A percentile compares a stretch with the other conserved stretches of the same genome.
These are phyloP conservation scores for Fusarium continuum DNA, from an alignment of 2,329 filamentous ascomycete genomes.

Conservation along the genomic window DNA sequence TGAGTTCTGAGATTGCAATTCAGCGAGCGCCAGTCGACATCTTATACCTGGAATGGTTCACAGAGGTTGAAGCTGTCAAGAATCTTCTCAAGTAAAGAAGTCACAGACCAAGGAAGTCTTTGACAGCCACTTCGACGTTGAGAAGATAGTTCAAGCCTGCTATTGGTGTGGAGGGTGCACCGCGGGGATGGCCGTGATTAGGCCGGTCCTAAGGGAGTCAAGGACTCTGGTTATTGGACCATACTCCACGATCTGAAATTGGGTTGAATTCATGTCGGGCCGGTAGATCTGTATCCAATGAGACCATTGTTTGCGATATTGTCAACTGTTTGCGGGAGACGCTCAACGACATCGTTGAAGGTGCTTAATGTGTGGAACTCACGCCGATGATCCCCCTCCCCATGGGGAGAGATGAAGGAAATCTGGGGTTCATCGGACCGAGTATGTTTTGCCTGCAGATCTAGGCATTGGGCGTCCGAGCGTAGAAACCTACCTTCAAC, in stretches of 20 bases:
- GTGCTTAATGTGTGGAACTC: not conserved
- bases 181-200: slow-evolving; percentile 9
- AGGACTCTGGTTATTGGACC: not conserved
- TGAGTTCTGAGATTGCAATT: not conserved
- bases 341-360: not conserved
- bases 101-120: not conserved
- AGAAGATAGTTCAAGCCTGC: not conserved
- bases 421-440: slow-evolving; percentile 29
- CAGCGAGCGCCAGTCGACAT: slow-evolving; percentile 1
- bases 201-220: slow-evolving; percentile 4
- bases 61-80: slow-evolving; percentile 9
- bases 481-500: not conserved
- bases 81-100: not conserved
- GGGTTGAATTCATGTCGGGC: not conserved
- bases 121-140: not conserved
- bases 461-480: not conserved
- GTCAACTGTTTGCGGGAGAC: not conserved
- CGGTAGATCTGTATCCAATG: no score
- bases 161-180: not conserved
- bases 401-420: slow-evolving; percentile 9
- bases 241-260: not conserved
- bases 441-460: not conserved
- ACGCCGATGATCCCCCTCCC: not conserved
- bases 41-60: slow-evolving; percentile 5
- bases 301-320: not conserved